These are phyloP conservation scores for Aaosphaeria arxii DNA, from an alignment of 2,329 filamentous ascomycete genomes.

Conservation along the genomic window DNA sequence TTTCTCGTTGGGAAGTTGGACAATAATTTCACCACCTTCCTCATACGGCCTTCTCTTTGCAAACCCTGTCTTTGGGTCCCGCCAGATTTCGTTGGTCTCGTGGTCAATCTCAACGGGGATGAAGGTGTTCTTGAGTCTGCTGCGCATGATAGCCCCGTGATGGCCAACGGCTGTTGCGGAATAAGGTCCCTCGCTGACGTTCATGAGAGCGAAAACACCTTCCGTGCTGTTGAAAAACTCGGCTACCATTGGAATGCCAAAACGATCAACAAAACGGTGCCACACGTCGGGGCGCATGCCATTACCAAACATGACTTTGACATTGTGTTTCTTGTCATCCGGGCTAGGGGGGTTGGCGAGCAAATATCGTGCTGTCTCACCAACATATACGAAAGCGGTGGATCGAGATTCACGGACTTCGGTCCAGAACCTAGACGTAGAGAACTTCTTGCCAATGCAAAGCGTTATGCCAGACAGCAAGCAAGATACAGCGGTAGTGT, in stretches of 20 bases:
- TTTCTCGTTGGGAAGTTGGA: constrained; percentile 56
- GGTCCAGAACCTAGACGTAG: constrained; percentile 66
- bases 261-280: constrained; percentile 62
- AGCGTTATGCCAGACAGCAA: constrained; percentile 56
- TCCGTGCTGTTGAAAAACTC: constrained; percentile 82
- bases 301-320: constrained; percentile 63
- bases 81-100: constrained; percentile 63
- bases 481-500: constrained; percentile 56
- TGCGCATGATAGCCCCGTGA: constrained; percentile 62
- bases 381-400: constrained; percentile 74
- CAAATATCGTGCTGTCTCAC: constrained; percentile 73
- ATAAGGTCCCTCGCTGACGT: constrained; percentile 60
- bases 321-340: constrained; percentile 57
- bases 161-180: constrained; percentile 65
- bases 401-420: constrained; percentile 67
- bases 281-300: constrained; percentile 68
- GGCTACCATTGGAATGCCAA: constrained; percentile 59
- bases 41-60: constrained; percentile 62
- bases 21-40: constrained; percentile 72
- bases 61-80: constrained; percentile 67
- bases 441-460: constrained; percentile 66
- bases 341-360: constrained; percentile 64
- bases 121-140: constrained; percentile 52
- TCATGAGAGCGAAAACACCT: constrained; percentile 63
- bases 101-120: constrained; percentile 68